Evolutionary conservation across 2,329 filamentous ascomycete species (phyloP).

Genomic region (Penicillium brevicompactum): DNA sequence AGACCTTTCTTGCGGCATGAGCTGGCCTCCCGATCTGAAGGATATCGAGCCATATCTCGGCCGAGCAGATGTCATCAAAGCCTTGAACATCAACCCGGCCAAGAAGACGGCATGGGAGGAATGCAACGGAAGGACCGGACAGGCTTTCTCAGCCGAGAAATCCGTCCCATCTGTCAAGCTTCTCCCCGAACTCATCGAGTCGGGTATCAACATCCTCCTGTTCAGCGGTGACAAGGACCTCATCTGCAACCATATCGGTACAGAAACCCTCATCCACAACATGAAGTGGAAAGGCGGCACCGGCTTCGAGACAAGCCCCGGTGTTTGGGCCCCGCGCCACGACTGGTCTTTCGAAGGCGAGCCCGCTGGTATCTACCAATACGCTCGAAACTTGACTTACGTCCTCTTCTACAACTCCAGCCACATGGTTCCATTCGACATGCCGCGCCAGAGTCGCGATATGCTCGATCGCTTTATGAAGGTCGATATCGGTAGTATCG

Average conservation of each 20-base stretch:
- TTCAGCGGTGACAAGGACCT: constrained; percentile 94
- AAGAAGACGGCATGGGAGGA: constrained; percentile 90
- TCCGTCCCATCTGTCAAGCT: constrained; percentile 74
- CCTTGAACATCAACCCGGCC: constrained; percentile 78
- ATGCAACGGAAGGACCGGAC: constrained; percentile 77
- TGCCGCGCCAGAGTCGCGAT: constrained; percentile 80
- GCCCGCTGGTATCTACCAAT: constrained; percentile 86
- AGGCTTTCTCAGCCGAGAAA: constrained; percentile 68
- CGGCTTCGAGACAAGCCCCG: constrained; percentile 84
- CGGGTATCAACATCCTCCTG: constrained; percentile 73
- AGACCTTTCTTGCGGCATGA: constrained; percentile 86
- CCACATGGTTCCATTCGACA: constrained; percentile 98
- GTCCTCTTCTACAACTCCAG: constrained; percentile 93
- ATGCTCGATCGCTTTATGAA: constrained; percentile 98
- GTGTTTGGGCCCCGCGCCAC: constrained; percentile 86
- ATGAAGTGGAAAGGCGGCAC: constrained; percentile 90
- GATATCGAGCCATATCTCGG: constrained; percentile 82
- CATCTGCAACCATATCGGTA: constrained; percentile 96
- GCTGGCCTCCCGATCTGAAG: constrained; percentile 88
- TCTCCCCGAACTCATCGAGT: constrained; percentile 74
- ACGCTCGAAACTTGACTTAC: constrained; percentile 93
- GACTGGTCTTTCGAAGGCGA: constrained; percentile 94
- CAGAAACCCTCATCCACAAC: constrained; percentile 85
- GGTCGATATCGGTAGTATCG: constrained; percentile 87
- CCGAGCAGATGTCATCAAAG: constrained; percentile 72